Evolutionary conservation across 1,284 basidiomycete genomes (phyloP).

Genomic region (Sutorius eximius): DNA sequence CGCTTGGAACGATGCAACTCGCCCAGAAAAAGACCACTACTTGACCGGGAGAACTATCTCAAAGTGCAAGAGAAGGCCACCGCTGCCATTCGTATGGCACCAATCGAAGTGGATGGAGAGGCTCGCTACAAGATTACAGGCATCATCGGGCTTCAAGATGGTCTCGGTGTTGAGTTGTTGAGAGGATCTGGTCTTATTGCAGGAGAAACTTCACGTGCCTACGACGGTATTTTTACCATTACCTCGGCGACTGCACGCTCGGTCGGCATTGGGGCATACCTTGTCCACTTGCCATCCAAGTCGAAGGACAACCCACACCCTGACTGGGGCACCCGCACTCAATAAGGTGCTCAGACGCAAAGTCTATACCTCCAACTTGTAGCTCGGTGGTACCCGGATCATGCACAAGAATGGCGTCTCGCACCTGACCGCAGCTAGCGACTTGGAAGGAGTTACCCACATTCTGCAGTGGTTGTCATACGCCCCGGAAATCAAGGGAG

Average conservation of each 20-base stretch:
- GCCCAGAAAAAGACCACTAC: slow-evolving; percentile 97
- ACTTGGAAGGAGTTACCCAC: slow-evolving; percentile 90
- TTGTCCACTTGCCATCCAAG: slow-evolving; percentile 96
- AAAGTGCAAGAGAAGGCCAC: slow-evolving; percentile 82
- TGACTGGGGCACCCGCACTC: slow-evolving; percentile 94
- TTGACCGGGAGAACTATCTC: slow-evolving; percentile 85
- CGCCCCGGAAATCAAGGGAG: slow-evolving; percentile 81
- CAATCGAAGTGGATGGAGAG: slow-evolving; percentile 86
- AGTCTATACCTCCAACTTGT: slow-evolving; percentile 98
- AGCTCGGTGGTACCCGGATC: slow-evolving; percentile 98
- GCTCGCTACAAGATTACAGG: slow-evolving; percentile 92
- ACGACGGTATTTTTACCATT: slow-evolving; percentile 99
- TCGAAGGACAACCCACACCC: slow-evolving; percentile 98
- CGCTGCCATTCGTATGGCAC: slow-evolving; percentile 77
- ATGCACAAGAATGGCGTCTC: slow-evolving; percentile 99
- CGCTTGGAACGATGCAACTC: slow-evolving; percentile 81
- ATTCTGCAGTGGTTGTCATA: slow-evolving; percentile 96
- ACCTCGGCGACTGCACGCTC: slow-evolving; percentile 98
- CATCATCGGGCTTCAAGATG: slow-evolving; percentile 94
- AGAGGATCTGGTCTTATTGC: slow-evolving; percentile 97
- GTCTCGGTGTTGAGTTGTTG: slow-evolving; percentile 97
- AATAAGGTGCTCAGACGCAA: slow-evolving; percentile 99
- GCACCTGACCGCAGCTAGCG: slow-evolving; percentile 91
- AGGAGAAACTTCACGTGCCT: slow-evolving; percentile 96
- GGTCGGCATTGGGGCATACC: slow-evolving; percentile 98